Evolutionary conservation across 345 rosid genomes (phyloP).

Genomic region (Physaria fendleri): DNA sequence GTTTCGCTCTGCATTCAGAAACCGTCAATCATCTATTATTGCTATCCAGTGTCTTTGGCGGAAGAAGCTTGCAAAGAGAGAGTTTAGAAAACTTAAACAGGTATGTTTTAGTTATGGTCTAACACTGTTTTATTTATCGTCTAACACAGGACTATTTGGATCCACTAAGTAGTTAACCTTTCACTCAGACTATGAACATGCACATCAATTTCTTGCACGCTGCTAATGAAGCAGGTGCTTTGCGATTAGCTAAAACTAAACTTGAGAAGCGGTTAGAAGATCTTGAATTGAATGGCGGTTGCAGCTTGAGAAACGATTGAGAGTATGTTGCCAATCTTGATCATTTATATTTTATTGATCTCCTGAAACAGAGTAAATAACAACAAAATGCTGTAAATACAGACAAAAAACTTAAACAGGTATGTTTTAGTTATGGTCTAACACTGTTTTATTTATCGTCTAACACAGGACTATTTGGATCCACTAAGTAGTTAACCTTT

Average conservation of each 20-base stretch:
- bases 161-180: background rate
- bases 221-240: constrained; percentile 93
- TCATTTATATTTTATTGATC: constrained; percentile 11
- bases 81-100: constrained; percentile 63
- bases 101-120: constrained; percentile 31
- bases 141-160: constrained; percentile 7
- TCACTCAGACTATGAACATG: constrained; percentile 14
- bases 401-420: constrained; percentile 79
- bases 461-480: constrained; percentile 12
- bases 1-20: constrained; percentile 56
- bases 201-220: constrained; percentile 41
- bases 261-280: constrained; percentile 95
- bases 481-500: background rate
- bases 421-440: constrained; percentile 21
- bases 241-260: constrained; percentile 86
- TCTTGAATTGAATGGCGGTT: constrained; percentile 86
- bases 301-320: constrained; percentile 79
- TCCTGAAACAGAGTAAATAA: constrained; percentile 15
- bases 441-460: too few species aligned
- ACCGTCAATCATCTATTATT: constrained; percentile 53
- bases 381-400: constrained; percentile 22
- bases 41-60: constrained; percentile 90
- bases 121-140: constrained; percentile 11
- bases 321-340: constrained; percentile 47
- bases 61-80: constrained; percentile 80